Conservation (phyloP, 2,329 filamentous ascomycete genomes). For the Volutella citrinella region DNA sequence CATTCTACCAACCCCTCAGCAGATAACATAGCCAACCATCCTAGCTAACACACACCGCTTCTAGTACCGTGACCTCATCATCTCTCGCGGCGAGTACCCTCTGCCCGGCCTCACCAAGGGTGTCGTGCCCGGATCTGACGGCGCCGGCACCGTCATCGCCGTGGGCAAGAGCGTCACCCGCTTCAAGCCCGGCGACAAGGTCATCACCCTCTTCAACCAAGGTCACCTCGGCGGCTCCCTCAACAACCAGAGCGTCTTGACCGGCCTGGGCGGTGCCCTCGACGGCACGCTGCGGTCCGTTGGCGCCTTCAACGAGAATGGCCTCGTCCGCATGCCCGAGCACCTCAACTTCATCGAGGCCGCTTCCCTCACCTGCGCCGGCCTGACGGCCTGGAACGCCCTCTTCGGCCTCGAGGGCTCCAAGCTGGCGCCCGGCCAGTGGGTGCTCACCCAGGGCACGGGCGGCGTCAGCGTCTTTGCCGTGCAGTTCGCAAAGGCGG, state of each 20-base stretch:
- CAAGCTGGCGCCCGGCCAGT: constrained; percentile 50
- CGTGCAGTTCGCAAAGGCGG: constrained; percentile 54
- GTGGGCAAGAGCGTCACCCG: constrained; percentile 47
- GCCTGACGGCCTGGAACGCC: constrained; percentile 64
- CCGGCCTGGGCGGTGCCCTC: constrained; percentile 64
- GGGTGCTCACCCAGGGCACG: constrained; percentile 67
- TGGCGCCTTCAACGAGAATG: constrained; percentile 64
- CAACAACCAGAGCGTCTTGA: constrained; percentile 32
- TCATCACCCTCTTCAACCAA: constrained; percentile 62
- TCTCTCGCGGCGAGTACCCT: constrained; percentile 46
- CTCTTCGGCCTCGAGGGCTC: constrained; percentile 53
- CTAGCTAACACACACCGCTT: constrained; percentile 7
- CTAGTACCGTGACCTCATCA: constrained; percentile 52
- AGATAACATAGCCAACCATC: neutral
- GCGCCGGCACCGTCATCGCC: constrained; percentile 50
- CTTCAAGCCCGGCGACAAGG: constrained; percentile 51
- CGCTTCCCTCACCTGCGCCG: constrained; percentile 58
- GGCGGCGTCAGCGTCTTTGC: constrained; percentile 67
- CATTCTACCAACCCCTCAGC: neutral
- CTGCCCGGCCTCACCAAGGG: constrained; percentile 37
- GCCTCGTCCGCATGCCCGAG: constrained; percentile 61
- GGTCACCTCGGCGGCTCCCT: constrained; percentile 45
- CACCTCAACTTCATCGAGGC: constrained; percentile 53
- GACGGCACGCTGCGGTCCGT: constrained; percentile 69
- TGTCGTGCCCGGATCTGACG: constrained; percentile 51